These are phyloP conservation scores for Scedosporium boydii DNA, from an alignment of 2,329 filamentous ascomycete species.

Conservation along the genomic window DNA sequence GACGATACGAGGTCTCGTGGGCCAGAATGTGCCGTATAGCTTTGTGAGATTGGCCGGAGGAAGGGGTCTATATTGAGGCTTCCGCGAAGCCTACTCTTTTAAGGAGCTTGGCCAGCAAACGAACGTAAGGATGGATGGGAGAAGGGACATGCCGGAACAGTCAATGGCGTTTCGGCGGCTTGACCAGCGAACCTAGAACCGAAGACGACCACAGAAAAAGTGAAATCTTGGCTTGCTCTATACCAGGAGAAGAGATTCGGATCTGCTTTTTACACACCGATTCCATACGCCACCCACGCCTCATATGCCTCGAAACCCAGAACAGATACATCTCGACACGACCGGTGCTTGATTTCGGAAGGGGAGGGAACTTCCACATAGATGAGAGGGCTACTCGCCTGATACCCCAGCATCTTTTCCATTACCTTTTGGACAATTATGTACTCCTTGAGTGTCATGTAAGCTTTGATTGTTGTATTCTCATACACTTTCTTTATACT, in stretches of 20 bases:
- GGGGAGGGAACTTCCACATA: too few species aligned
- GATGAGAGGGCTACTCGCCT: neutral
- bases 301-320: too few species aligned
- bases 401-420: neutral
- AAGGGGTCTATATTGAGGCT: conserved; percentile 32
- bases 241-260: too few species aligned
- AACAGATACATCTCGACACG: too few species aligned
- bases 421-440: neutral
- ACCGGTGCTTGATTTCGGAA: too few species aligned
- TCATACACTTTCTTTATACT: neutral
- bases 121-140: neutral
- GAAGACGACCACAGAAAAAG: too few species aligned
- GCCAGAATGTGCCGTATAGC: conserved; percentile 80
- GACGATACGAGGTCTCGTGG: conserved; percentile 66
- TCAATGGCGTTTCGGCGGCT: too few species aligned
- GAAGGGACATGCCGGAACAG: neutral
- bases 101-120: neutral
- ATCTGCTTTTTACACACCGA: too few species aligned
- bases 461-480: neutral
- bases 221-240: too few species aligned
- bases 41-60: conserved; percentile 68
- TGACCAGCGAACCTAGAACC: too few species aligned
- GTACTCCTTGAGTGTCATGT: neutral
- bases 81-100: neutral
- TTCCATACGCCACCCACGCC: too few species aligned